A percentile compares a stretch with the other conserved stretches of the same genome.
Conservation (phyloP, 306 rosid genomes). For the Quillaja saponaria region DNA sequence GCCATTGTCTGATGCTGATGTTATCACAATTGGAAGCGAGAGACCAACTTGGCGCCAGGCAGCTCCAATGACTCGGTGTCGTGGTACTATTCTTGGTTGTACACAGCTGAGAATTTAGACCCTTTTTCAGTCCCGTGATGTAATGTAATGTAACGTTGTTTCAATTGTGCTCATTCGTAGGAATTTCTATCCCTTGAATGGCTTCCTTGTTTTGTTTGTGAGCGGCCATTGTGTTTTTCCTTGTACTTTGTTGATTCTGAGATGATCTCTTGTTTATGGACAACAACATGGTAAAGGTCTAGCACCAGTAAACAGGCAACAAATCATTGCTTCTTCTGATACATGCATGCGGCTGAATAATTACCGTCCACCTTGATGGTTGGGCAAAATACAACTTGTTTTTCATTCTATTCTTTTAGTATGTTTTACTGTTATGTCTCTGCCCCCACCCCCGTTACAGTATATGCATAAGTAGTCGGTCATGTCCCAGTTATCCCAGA, state of each 20-base stretch:
- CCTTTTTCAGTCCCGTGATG: constrained; percentile 29
- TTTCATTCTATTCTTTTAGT: no score
- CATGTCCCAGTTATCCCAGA: no score
- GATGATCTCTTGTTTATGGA: constrained; percentile 28
- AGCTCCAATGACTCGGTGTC: constrained; percentile 84
- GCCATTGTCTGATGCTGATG: constrained; percentile 83
- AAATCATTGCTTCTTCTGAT: constrained; percentile 7
- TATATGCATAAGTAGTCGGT: no score
- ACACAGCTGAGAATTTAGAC: constrained; percentile 79
- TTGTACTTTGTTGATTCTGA: constrained; percentile 30
- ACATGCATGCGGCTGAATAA: constrained; percentile 15
- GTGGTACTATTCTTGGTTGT: constrained; percentile 89
- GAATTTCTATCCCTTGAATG: constrained; percentile 41
- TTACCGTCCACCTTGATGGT: constrained; percentile 14
- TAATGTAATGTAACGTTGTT: constrained; percentile 10
- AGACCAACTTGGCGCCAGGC: constrained; percentile 84
- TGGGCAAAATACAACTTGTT: not conserved
- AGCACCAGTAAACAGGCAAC: constrained; percentile 27
- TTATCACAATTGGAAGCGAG: constrained; percentile 69
- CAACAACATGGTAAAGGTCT: constrained; percentile 20
- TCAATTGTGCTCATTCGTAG: constrained; percentile 33
- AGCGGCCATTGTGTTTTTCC: constrained; percentile 46
- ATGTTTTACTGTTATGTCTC: no score
- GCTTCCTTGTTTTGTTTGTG: constrained; percentile 45
- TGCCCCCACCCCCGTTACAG: no score